Conservation (phyloP, 805 yeast genomes). For the Pichia heedii region DNA sequence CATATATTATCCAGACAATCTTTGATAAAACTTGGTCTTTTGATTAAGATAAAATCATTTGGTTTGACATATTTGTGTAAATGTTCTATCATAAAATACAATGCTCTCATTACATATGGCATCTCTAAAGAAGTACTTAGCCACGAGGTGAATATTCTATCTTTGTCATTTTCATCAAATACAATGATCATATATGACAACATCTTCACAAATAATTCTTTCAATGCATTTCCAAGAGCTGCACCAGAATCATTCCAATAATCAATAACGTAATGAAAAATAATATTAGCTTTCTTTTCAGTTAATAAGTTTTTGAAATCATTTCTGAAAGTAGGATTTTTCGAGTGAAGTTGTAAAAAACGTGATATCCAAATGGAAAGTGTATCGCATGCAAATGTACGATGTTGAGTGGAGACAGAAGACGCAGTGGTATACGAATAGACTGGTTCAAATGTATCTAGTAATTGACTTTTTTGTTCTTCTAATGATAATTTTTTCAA, state of each 20-base stretch:
- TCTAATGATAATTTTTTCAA: background rate
- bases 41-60: conserved; percentile 29
- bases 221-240: conserved; percentile 60
- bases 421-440: conserved; percentile 24
- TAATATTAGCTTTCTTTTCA: conserved; percentile 19
- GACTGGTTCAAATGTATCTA: conserved; percentile 16
- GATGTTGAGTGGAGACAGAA: conserved; percentile 28
- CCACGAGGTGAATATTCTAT: conserved; percentile 36
- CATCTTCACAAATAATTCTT: conserved; percentile 49
- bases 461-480: background rate
- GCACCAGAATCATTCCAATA: conserved; percentile 66
- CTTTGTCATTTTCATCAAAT: conserved; percentile 8
- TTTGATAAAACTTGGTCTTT: conserved; percentile 38
- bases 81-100: conserved; percentile 51
- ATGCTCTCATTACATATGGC: conserved; percentile 46
- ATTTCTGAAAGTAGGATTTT: background rate
- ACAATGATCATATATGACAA: conserved; percentile 27
- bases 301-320: conserved; percentile 8
- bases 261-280: conserved; percentile 51
- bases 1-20: conserved; percentile 42
- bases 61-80: conserved; percentile 42
- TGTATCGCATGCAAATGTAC: conserved; percentile 47
- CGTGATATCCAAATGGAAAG: conserved; percentile 59
- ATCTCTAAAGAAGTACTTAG: conserved; percentile 32
- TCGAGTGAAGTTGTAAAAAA: conserved; percentile 31